Base-by-base conservation (phyloP, 768 basidiomycete species). In the Tricholoma furcatifolium region DNA sequence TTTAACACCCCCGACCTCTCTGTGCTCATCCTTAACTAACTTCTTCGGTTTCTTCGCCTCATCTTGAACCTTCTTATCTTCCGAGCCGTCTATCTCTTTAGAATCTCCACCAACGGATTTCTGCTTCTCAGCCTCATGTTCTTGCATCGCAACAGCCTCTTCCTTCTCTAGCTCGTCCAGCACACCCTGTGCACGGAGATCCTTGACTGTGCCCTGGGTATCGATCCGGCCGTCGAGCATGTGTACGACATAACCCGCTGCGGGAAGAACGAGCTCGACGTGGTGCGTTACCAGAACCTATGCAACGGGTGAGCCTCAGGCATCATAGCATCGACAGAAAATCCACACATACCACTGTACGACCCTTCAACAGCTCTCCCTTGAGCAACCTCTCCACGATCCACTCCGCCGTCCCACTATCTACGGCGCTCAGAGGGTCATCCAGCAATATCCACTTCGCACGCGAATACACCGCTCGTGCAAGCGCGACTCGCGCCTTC, bases 361-460 rank as follows among this genome's bases (percentile, higher is more conserved):
- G 79, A 47, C 82, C 74, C 1, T 72, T 73, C 3, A 91, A 62
- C 18, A 93, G 73, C 1, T 82, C 82, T 0, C 91, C 91, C 4
- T 77, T 72, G 34, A 93, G 65, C 23, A 90, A 79, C 43, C 76
- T 75, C 31, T 88, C 84, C 41, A 54, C 53, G 30, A 54, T 54
- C 46, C 47, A 48, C 31, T 41, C 41, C 9, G 53, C 53, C 6
- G 53, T 54, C 47, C 53, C 53, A 71, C 85, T 40, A 74, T 87
- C 88, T 43, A 93, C 88, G 2, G 90, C 90, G 56, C 89, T 90
- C 32, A 93, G 68, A 4, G 88, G 88, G 60, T 92, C 91, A 59
- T 93, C 89, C 39, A 93, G 67, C 17, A 93, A 71, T 0, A 91
- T 82, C 55, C 79, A 85, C 66, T 77, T 80, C 24, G 83, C 84